Base-by-base conservation (phyloP, 805 yeast species). In the Blastobotrys mokoenaii region DNA sequence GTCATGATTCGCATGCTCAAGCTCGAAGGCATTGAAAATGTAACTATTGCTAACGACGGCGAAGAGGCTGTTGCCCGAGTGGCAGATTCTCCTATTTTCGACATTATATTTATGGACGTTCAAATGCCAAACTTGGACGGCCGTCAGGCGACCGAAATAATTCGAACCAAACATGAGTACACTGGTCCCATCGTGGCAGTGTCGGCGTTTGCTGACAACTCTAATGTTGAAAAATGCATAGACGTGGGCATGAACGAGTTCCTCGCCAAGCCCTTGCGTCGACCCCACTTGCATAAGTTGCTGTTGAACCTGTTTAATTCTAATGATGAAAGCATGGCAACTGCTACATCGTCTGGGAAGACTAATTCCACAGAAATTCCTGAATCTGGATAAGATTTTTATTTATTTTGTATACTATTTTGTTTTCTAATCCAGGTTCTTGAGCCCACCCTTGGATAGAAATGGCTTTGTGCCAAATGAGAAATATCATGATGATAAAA, bases 111-210 rank as follows among this genome's bases (percentile, higher is more conserved):
- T 60, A 90, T 90, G 98, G 98, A 90, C 64, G 95, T 90, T 42
- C 97, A 90, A 65, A 90, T 90, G 97, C 97, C 97, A 2, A 82
- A 78, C 55, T 71, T 89, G 54, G 97, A 90, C 60, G 98, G 98
- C 4, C 66, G 88, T 20, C 70, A 79, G 22, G 95, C 97, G 0
- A 89, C 97, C 0, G 77, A 71, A 49, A 71, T 75, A 56, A 83
- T 90, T 33, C 71, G 96, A 36, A 64, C 70, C 14, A 79, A 82
- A 38, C 63, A 84, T 47, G 67, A 73, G 2, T 85, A 76, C 58
- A 61, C 62, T 0, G 74, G 76, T 8, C 96, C 97, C 1, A 88
- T 93, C 48, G 89, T 90, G 38, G 97, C 97, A 0, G 72, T 93
- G 44, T 89, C 97, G 0, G 97, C 97, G 1, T 89, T 83, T 68